A percentile compares a stretch with the other conserved stretches of the same genome.
These are phyloP conservation scores for Nymphaea thermarum DNA, from an alignment of 164 flowering plant genomes.

Conservation along the genomic window DNA sequence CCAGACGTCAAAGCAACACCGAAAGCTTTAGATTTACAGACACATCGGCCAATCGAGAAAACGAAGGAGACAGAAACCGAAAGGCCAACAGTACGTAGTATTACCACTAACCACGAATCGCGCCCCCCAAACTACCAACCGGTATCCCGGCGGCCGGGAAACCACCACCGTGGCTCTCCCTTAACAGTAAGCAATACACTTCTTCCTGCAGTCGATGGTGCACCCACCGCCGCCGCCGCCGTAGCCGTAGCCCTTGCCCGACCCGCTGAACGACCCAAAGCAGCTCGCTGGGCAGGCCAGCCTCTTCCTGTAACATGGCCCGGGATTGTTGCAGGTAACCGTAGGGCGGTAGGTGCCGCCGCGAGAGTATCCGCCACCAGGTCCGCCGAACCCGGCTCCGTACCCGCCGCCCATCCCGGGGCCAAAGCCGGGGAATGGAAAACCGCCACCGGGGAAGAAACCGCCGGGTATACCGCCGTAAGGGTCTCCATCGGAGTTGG, in stretches of 20 bases:
- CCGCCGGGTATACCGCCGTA: slow-evolving; percentile 20
- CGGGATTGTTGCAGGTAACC: slow-evolving; percentile 58
- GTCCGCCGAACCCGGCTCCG: slow-evolving; percentile 64
- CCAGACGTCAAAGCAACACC: too few species aligned
- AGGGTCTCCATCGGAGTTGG: not conserved
- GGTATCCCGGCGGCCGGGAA: not conserved
- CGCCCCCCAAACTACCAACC: not conserved
- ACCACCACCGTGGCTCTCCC: not conserved
- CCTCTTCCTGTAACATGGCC: slow-evolving; percentile 71
- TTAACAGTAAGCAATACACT: slow-evolving; percentile 66
- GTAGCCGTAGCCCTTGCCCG: slow-evolving; percentile 71
- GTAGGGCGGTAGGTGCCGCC: slow-evolving; percentile 46
- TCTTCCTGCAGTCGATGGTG: slow-evolving; percentile 82
- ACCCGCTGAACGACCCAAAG: slow-evolving; percentile 55
- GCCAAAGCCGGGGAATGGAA: slow-evolving; percentile 44
- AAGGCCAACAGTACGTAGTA: too few species aligned
- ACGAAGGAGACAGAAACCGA: too few species aligned
- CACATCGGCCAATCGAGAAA: too few species aligned
- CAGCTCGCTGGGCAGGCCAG: slow-evolving; percentile 85
- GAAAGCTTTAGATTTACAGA: too few species aligned
- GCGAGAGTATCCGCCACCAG: slow-evolving; percentile 48
- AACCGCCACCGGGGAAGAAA: slow-evolving; percentile 21
- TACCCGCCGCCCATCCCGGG: slow-evolving; percentile 49
- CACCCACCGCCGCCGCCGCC: slow-evolving; percentile 99
- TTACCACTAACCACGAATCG: not conserved